These are phyloP conservation scores for Puccinia hordei DNA, from an alignment of 1,284 basidiomycete species.

Conservation along the genomic window DNA sequence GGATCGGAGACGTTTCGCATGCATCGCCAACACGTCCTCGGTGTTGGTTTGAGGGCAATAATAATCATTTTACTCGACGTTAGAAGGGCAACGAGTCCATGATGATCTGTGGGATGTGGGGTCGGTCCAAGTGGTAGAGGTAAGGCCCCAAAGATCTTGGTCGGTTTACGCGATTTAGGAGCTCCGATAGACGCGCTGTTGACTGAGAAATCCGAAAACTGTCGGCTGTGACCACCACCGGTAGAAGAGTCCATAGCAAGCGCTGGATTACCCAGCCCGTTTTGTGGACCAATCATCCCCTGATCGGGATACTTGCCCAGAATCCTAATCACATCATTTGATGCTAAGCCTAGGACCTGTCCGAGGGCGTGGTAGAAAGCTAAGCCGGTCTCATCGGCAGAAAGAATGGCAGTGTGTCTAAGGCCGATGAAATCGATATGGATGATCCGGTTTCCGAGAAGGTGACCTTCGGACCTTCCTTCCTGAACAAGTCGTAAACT, in stretches of 20 bases:
- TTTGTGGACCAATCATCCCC: background rate
- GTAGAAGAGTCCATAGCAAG: background rate
- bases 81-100: conserved; percentile 80
- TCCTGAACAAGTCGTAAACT: conserved; percentile 69
- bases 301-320: conserved; percentile 83
- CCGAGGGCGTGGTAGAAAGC: conserved; percentile 95
- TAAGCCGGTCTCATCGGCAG: conserved; percentile 84
- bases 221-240: conserved; percentile 1
- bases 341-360: conserved; percentile 91
- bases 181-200: conserved; percentile 5
- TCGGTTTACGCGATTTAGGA: conserved; percentile 58
- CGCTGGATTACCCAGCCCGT: background rate
- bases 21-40: conserved; percentile 88
- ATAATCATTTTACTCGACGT: conserved; percentile 88
- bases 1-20: conserved; percentile 52
- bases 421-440: conserved; percentile 88
- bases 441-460: conserved; percentile 79
- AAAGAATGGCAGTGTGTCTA: conserved; percentile 88
- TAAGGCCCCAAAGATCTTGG: conserved; percentile 74
- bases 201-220: conserved; percentile 36
- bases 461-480: conserved; percentile 89
- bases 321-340: conserved; percentile 89
- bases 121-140: conserved; percentile 79
- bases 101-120: conserved; percentile 77
- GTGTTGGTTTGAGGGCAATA: conserved; percentile 85